Conservation (phyloP, 495 filamentous ascomycete species). For the Pseudevernia furfuracea region DNA sequence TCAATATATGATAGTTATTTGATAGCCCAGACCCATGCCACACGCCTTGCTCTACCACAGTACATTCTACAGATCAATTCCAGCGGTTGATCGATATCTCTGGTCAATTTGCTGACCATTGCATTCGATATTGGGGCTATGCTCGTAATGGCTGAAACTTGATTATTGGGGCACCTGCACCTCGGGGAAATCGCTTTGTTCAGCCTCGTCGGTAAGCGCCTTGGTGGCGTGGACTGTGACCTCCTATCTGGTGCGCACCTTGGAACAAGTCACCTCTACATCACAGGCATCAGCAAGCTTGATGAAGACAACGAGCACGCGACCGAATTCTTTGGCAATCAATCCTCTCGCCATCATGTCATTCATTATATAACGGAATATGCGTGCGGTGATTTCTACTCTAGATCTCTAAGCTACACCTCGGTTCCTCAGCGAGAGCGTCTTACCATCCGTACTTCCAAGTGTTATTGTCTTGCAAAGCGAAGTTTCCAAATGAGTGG, state of each 20-base stretch:
- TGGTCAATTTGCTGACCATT: not conserved
- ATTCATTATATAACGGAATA: not conserved
- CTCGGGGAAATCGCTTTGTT: not conserved
- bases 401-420: not conserved
- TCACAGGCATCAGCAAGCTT: constrained; percentile 9
- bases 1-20: too few species aligned
- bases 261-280: constrained; percentile 1
- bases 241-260: constrained; percentile 9
- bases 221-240: constrained; percentile 6
- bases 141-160: not conserved
- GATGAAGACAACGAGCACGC: not conserved
- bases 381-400: not conserved
- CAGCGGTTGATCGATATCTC: not conserved
- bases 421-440: not conserved
- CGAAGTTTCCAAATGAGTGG: not conserved
- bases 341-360: constrained; percentile 6
- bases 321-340: not conserved
- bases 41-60: not conserved
- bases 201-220: constrained; percentile 16
- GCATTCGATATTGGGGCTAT: not conserved
- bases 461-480: not conserved
- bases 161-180: constrained; percentile 4
- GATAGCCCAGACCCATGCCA: too few species aligned
- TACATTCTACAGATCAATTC: not conserved
- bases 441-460: not conserved